Conservation (phyloP, 805 yeast species). For the Cyberlindnera euphorbiiphila region DNA sequence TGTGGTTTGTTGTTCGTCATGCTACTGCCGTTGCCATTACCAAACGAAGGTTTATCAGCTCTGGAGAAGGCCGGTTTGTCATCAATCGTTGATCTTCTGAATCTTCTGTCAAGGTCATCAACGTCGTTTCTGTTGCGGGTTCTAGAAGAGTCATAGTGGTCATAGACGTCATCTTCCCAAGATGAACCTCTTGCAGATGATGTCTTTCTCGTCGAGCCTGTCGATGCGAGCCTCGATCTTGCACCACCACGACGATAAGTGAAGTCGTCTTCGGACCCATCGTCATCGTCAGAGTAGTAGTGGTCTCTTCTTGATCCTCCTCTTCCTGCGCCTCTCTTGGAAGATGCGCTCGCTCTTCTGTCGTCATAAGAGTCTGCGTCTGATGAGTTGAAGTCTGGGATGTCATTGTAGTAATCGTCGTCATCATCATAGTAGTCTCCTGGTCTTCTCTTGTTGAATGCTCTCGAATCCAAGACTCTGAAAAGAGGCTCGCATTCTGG, state of each 20-base stretch:
- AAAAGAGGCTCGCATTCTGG: slow-evolving; percentile 84
- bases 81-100: slow-evolving; percentile 38
- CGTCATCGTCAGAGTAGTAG: slow-evolving; percentile 30
- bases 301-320: slow-evolving; percentile 16
- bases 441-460: slow-evolving; percentile 56
- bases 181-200: slow-evolving; percentile 37
- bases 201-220: slow-evolving; percentile 7
- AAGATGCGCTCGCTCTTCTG: slow-evolving; percentile 22
- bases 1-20: slow-evolving; percentile 6
- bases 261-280: slow-evolving; percentile 39
- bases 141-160: slow-evolving; percentile 37
- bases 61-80: slow-evolving; percentile 38
- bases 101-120: slow-evolving; percentile 38
- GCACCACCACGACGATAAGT: slow-evolving; percentile 27
- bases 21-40: slow-evolving; percentile 11
- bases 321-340: slow-evolving; percentile 8
- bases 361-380: slow-evolving; percentile 27
- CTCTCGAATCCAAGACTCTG: slow-evolving; percentile 81
- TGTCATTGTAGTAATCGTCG: slow-evolving; percentile 71
- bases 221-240: slow-evolving; percentile 3
- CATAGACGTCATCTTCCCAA: slow-evolving; percentile 90
- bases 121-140: slow-evolving; percentile 22
- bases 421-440: slow-evolving; percentile 47
- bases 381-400: slow-evolving; percentile 32
- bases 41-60: slow-evolving; percentile 39